A percentile compares a stretch with the other conserved stretches of the same genome.
These are phyloP conservation scores for Syzygium malaccense DNA, from an alignment of 441 rosid genomes.

Conservation along the genomic window DNA sequence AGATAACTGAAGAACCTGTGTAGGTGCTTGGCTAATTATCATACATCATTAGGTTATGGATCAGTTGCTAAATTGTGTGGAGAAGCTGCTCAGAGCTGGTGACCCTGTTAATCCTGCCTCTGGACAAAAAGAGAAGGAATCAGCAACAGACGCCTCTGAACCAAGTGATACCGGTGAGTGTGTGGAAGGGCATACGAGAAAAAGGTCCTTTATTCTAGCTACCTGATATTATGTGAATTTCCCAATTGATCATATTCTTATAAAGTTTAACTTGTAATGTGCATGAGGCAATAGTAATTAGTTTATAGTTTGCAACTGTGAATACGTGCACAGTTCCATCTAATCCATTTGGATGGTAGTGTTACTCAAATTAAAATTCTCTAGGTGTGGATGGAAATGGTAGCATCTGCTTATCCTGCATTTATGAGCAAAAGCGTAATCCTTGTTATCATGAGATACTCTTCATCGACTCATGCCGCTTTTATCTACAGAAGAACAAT, in stretches of 20 bases:
- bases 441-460: not conserved
- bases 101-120: slow-evolving; percentile 11
- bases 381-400: not conserved
- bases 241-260: not conserved
- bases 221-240: not conserved
- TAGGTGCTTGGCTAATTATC: slow-evolving; percentile 5
- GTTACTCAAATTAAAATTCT: not conserved
- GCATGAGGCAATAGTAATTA: not conserved
- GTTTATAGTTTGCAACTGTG: not conserved
- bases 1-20: not conserved
- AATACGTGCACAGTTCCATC: not conserved
- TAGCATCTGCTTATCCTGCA: not conserved
- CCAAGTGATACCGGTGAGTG: slow-evolving; percentile 35
- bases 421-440: not conserved
- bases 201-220: not conserved
- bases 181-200: not conserved
- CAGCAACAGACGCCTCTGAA: slow-evolving; percentile 19
- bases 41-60: slow-evolving; percentile 53
- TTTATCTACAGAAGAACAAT: not conserved
- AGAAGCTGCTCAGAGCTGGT: slow-evolving; percentile 42
- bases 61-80: slow-evolving; percentile 57
- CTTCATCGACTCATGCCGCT: not conserved
- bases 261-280: not conserved
- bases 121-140: slow-evolving; percentile 17
- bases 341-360: not conserved